phyloP scores from a whole-genome alignment of 306 rosid genomes.

The Citrullus mucosospermus region DNA sequence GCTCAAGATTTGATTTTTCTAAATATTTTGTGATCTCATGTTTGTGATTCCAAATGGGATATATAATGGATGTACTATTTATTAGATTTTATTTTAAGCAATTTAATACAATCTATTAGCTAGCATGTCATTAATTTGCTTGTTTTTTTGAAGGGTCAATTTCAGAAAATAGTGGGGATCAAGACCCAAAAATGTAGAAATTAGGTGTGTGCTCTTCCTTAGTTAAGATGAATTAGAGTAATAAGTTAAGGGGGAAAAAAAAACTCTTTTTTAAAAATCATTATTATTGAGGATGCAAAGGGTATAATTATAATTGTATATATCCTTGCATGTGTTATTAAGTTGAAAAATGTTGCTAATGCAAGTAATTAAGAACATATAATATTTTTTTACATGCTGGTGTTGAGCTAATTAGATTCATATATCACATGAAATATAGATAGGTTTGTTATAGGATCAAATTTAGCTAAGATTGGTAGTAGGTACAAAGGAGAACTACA shows the following conservation, averaged over 20 bases:
- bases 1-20: not conserved
- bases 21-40: not conserved
- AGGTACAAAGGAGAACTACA: not conserved
- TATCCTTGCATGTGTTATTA: no score
- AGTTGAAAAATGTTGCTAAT: no score
- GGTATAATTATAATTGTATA: no score
- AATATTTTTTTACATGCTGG: not conserved
- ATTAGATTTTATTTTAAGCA: not conserved
- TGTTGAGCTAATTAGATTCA: no score
- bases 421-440: not conserved
- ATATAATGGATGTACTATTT: not conserved
- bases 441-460: not conserved
- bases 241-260: no score
- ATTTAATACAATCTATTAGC: not conserved
- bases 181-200: not conserved
- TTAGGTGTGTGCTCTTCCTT: not conserved
- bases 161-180: not conserved
- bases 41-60: not conserved
- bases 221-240: no score
- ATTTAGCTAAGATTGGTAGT: not conserved
- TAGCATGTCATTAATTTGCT: not conserved
- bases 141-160: not conserved
- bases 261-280: no score
- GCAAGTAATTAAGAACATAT: not conserved
- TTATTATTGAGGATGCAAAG: no score